These are phyloP conservation scores for Pichia thaimueangensis DNA, from an alignment of 805 yeast genomes.

Conservation along the genomic window DNA sequence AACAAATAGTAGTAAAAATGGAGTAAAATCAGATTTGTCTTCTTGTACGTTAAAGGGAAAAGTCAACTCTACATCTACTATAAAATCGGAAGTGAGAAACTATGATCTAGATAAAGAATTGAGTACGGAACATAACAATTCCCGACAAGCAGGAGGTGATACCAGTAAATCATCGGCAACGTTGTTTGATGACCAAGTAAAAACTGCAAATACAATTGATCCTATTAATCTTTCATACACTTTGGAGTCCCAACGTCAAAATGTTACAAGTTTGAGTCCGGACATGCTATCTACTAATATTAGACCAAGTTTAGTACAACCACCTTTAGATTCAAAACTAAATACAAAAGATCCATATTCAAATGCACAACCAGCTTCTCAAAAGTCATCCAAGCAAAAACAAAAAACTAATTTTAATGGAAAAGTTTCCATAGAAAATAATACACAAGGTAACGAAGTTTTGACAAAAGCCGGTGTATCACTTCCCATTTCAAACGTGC, in stretches of 20 bases:
- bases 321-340: neutral
- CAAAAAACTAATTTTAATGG: too few species aligned
- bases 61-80: too few species aligned
- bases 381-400: neutral
- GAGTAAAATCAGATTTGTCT: neutral
- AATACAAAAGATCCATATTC: too few species aligned
- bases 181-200: neutral
- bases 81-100: too few species aligned
- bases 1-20: neutral
- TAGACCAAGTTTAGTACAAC: neutral
- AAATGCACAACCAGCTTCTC: neutral
- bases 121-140: too few species aligned
- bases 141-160: too few species aligned
- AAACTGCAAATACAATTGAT: constrained; percentile 24
- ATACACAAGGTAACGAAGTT: too few species aligned
- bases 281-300: neutral
- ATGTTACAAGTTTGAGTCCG: constrained; percentile 7
- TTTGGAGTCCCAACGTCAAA: constrained; percentile 27
- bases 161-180: too few species aligned
- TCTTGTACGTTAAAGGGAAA: neutral
- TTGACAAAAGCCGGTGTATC: too few species aligned
- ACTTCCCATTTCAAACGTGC: too few species aligned
- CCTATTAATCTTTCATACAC: constrained; percentile 29
- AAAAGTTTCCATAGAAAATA: too few species aligned
- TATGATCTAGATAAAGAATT: too few species aligned